These are phyloP conservation scores for Knufia petricola DNA, from an alignment of 2,329 filamentous ascomycete genomes.

Conservation along the genomic window DNA sequence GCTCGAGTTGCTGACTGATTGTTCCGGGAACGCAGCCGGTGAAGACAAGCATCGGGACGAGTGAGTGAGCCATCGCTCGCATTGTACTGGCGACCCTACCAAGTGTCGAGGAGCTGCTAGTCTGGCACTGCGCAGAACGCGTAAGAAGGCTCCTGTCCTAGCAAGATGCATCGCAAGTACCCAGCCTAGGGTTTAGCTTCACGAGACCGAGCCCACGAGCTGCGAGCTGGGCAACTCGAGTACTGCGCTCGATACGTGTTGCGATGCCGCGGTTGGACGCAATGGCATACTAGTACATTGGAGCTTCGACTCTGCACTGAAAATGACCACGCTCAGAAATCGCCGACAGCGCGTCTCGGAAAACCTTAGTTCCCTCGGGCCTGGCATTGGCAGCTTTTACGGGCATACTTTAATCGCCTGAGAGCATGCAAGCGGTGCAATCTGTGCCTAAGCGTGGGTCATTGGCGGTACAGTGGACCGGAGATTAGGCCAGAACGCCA, in stretches of 20 bases:
- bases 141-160: constrained; percentile 19
- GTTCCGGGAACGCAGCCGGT: constrained; percentile 14
- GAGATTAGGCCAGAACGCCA: too few species aligned
- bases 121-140: constrained; percentile 16
- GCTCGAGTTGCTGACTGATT: constrained; percentile 13
- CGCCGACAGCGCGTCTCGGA: constrained; percentile 5
- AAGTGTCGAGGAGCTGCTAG: constrained; percentile 2
- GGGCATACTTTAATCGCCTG: not conserved
- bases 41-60: not conserved
- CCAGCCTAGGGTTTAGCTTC: not conserved
- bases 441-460: too few species aligned
- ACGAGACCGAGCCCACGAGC: not conserved
- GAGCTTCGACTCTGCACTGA: not conserved
- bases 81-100: not conserved
- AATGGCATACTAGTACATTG: not conserved
- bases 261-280: not conserved
- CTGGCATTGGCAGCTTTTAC: not conserved
- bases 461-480: too few species aligned
- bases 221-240: too few species aligned
- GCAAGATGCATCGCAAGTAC: constrained; percentile 16
- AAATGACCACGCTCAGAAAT: not conserved
- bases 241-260: not conserved
- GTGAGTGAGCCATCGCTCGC: not conserved
- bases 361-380: not conserved
- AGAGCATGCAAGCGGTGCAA: not conserved